Percentiles rank a stretch among this genome's conserved stretches.
Conservation (phyloP, 1,139 yeast species). For the Arxiozyma heterogenica region DNA sequence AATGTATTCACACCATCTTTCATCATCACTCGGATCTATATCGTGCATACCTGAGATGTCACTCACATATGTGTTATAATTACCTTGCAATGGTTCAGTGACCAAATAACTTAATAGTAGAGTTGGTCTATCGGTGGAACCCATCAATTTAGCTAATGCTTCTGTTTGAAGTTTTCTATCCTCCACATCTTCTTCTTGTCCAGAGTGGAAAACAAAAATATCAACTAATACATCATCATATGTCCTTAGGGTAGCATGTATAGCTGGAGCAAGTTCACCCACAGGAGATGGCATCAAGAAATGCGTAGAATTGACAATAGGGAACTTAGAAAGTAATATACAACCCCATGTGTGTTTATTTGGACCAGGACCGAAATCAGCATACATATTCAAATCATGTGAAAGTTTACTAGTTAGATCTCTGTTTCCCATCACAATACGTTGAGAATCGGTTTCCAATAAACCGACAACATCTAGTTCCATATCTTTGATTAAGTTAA, state of each 20-base stretch:
- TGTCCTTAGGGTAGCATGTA: constrained; percentile 87
- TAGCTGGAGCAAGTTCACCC: constrained; percentile 97
- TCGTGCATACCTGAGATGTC: constrained; percentile 81
- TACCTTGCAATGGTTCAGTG: constrained; percentile 76
- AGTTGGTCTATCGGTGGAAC: constrained; percentile 63
- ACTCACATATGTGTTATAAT: constrained; percentile 85
- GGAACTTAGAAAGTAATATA: constrained; percentile 85
- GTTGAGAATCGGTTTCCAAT: constrained; percentile 86
- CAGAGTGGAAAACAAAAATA: constrained; percentile 93
- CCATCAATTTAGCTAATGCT: constrained; percentile 74
- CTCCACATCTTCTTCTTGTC: constrained; percentile 94
- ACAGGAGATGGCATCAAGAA: constrained; percentile 91
- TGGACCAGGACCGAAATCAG: constrained; percentile 96
- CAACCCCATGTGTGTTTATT: constrained; percentile 98
- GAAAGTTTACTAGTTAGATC: constrained; percentile 88
- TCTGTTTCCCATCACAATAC: constrained; percentile 89
- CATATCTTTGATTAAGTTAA: constrained; percentile 69
- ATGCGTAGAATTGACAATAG: constrained; percentile 81
- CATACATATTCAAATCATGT: constrained; percentile 88
- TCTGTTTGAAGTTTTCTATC: constrained; percentile 83
- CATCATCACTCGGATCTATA: constrained; percentile 90
- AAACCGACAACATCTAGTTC: constrained; percentile 87
- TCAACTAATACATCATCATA: constrained; percentile 73
- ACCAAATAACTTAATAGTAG: constrained; percentile 83
- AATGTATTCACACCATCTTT: constrained; percentile 97